Base-by-base conservation (phyloP, 2,329 filamentous ascomycete species). In the Hymenoscyphus salicellus region DNA sequence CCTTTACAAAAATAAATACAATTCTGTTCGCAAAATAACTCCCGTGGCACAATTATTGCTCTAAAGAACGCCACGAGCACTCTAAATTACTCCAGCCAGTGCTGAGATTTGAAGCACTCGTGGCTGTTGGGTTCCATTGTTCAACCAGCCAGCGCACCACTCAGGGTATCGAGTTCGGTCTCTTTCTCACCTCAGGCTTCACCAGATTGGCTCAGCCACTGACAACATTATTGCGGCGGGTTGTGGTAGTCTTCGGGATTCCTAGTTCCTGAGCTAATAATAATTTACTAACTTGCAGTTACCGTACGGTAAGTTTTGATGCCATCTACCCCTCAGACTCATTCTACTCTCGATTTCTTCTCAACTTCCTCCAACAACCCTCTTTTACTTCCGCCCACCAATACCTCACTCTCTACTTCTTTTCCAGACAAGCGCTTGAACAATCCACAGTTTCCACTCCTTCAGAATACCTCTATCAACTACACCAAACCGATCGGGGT, bases 211-310 rank as follows among this genome's bases (percentile, higher is more conserved):
- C 46, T 52, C 46, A 23, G 46, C 46, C 46, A 52, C 46, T 26
- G 20, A 49, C 43, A 49, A 26, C 43, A 49, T 49, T n/a, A n/a
- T n/a, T 52, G 20, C 43, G 43, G n/a, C 43, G 43, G 43, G 43
- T 46, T 49, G n/a, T 23, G 23, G 23, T 52, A 26, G 36, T 23
- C 20, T 52, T 52, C 46, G n/a, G 46, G 46, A 23, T 49, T 49
- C n/a, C 23, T 52, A 52, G 46, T 52, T 52, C 46, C 46, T 52
- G 46, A 26, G 46, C 46, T 52, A 52, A 52, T 52, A 52, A 52
- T 52, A 52, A 52, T 52, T 23, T 52, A 52, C 23, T 20, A 52
- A 52, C 20, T 52, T 8, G 43, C 5, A 23, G 43, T 46, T 2
- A 38, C 41, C 41, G 16, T 49, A 14, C 20, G 20, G n/a, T 11